A percentile compares a stretch with the other conserved stretches of the same genome.
These are phyloP conservation scores for Rugonectria rugulosa DNA, from an alignment of 2,329 filamentous ascomycete genomes.

Conservation along the genomic window DNA sequence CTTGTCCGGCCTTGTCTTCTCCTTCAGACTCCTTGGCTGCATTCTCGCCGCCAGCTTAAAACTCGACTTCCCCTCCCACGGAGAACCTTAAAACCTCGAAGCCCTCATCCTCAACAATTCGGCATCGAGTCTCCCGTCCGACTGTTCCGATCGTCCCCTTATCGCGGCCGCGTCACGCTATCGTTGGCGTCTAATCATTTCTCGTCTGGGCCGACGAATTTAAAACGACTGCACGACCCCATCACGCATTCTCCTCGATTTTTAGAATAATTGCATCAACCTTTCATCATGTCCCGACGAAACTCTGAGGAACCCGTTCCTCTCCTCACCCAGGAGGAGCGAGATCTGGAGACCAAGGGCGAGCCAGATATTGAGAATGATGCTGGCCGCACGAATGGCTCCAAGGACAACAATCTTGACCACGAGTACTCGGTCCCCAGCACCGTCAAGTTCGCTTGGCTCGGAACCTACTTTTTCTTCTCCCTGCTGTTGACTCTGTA, in stretches of 20 bases:
- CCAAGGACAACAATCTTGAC: constrained; percentile 47
- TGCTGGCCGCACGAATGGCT: constrained; percentile 37
- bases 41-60: not conserved
- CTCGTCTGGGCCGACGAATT: constrained; percentile 10
- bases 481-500: constrained; percentile 61
- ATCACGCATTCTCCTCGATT: not conserved
- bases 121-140: not conserved
- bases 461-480: constrained; percentile 61
- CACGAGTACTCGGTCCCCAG: constrained; percentile 55
- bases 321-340: constrained; percentile 43
- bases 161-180: not conserved
- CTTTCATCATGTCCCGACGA: constrained; percentile 42
- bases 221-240: constrained; percentile 11
- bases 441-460: constrained; percentile 57
- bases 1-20: constrained; percentile 9
- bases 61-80: not conserved
- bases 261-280: constrained; percentile 1
- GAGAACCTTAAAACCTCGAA: constrained; percentile 1
- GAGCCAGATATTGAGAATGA: constrained; percentile 44
- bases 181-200: not conserved
- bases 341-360: constrained; percentile 41
- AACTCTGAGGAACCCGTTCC: constrained; percentile 43
- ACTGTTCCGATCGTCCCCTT: not conserved
- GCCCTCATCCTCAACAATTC: not conserved
- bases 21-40: not conserved